Evolutionary conservation across 805 yeast genomes (phyloP).

Genomic region (Nakazawaea anatomiae): DNA sequence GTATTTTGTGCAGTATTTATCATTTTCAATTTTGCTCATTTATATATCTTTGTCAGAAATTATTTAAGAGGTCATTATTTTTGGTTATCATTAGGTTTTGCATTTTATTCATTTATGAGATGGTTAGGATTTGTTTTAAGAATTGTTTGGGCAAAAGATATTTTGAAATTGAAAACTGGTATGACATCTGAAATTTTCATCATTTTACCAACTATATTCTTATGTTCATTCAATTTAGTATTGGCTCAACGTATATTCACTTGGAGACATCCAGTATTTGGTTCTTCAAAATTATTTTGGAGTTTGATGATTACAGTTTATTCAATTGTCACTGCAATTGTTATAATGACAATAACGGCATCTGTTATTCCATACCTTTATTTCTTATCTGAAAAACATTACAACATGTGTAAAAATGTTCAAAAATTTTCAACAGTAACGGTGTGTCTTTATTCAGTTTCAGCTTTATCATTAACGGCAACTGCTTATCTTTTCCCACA

Average conservation of each 20-base stretch:
- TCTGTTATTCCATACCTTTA: conserved; percentile 56
- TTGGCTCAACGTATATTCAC: conserved; percentile 70
- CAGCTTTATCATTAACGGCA: conserved; percentile 43
- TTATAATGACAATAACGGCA: conserved; percentile 65
- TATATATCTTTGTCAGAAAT: conserved; percentile 41
- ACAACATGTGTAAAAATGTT: conserved; percentile 47
- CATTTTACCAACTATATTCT: conserved; percentile 50
- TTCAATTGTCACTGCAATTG: conserved; percentile 46
- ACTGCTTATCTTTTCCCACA: conserved; percentile 53
- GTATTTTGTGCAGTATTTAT: conserved; percentile 50
- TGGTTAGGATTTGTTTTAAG: conserved; percentile 56
- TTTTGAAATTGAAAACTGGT: conserved; percentile 41
- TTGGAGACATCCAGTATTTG: conserved; percentile 73
- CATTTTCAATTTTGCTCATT: conserved; percentile 41
- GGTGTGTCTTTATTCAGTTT: conserved; percentile 43
- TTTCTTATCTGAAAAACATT: conserved; percentile 39
- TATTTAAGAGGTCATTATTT: conserved; percentile 54
- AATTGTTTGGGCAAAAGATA: conserved; percentile 51
- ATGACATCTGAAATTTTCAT: conserved; percentile 51
- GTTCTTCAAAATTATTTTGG: conserved; percentile 48
- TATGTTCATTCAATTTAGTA: conserved; percentile 55
- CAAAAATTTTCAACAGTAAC: conserved; percentile 45
- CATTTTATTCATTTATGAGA: conserved; percentile 46
- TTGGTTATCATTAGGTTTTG: conserved; percentile 46
- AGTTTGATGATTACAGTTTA: conserved; percentile 43